Evolutionary conservation across 108 stramenopile species (phyloP), one percentile per base, ranked within the genome.

Genomic region (Pseudonitzschia pungens): DNA sequence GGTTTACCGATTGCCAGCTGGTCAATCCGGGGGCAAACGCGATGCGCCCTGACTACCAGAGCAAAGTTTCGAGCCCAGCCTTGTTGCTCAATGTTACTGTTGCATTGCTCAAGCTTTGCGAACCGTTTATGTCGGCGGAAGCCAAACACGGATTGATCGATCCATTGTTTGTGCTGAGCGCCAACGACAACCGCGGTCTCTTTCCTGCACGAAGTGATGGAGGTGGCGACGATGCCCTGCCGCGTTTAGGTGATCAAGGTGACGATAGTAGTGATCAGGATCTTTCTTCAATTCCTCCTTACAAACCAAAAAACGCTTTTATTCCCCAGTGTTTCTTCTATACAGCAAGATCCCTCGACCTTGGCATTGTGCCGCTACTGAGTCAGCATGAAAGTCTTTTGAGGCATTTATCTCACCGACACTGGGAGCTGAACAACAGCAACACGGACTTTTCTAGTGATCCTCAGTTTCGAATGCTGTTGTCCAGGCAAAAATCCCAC

Each of bases 251-350:
- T 24, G 89, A 91, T 28, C 27, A 50, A 12, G 36, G 53, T 31
- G 44, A 43, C 32, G 76, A 65, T 28, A 65, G n/a, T 41, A 22
- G 43, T 40, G 68, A 58, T 45, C 24, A 27, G 21, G 60, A 26
- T 48, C 26, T 42, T 12, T 42, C 69, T 48, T 43, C 32, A 12
- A 42, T 62, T 42, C 28, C 44, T 15, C 31, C 57, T 0, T 91
- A 95, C 75, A 71, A 67, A 52, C 89, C 91, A 74, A 91, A 92
- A 54, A 92, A 95, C 70, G 82, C 79, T 24, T 96, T 96, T 80
- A 88, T 93, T 70, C 87, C 94, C 2, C 77, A 89, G 33, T 87
- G 86, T 44, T 96, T 93, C 81, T 96, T 92, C 77, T 89, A 90
- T 44, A 81, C 86, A 31, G 89, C 92, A 28, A 76, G 94, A 27